Conservation (phyloP, 2,329 filamentous ascomycete species). For the Penicillium decumbens region DNA sequence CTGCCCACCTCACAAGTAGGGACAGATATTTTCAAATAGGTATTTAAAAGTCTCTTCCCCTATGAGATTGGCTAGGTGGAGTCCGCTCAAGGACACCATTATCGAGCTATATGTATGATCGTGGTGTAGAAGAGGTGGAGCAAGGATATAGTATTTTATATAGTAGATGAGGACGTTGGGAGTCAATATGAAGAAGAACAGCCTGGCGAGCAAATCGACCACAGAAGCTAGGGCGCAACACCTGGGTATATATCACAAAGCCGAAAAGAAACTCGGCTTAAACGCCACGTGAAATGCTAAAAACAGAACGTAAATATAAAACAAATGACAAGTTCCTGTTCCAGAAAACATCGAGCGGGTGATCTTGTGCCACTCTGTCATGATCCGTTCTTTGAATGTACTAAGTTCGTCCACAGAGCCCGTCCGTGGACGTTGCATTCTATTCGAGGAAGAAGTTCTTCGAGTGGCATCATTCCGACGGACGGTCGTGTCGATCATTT, state of each 20-base stretch:
- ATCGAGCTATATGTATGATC: not conserved
- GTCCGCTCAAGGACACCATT: not conserved
- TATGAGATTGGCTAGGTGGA: not conserved
- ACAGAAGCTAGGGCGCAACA: conserved; percentile 13
- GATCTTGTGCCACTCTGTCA: not conserved
- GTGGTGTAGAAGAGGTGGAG: not conserved
- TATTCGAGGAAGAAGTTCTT: not conserved
- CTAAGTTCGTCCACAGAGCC: not conserved
- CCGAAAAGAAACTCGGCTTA: conserved; percentile 7
- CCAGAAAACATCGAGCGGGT: not conserved
- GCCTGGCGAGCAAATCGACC: conserved; percentile 9
- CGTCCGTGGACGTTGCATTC: not conserved
- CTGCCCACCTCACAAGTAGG: not conserved
- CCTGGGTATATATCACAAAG: conserved; percentile 18
- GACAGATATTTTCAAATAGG: not conserved
- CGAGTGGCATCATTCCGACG: not conserved
- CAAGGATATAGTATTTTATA: not conserved
- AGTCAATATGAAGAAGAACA: not conserved
- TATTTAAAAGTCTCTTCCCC: too few species aligned
- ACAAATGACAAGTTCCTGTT: conserved; percentile 4
- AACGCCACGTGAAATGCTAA: conserved; percentile 12
- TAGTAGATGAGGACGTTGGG: not conserved
- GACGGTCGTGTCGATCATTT: not conserved
- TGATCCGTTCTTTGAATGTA: not conserved
- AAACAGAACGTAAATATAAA: not conserved